Evolutionary conservation across 345 rosid genomes (phyloP).

Genomic region (Euphorbia pulcherrima): DNA sequence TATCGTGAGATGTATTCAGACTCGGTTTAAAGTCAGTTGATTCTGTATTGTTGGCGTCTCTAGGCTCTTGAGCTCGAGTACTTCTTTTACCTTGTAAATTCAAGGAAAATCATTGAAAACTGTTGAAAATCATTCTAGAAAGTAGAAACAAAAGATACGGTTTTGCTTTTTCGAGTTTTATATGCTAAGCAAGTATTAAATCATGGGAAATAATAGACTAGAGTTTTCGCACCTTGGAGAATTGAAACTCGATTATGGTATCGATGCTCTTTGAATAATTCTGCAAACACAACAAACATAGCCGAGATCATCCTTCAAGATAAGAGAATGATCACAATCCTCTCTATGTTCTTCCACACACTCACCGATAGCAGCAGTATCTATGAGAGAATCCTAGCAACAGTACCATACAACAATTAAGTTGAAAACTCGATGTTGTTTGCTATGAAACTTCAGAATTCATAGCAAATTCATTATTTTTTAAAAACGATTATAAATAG

Average conservation of each 20-base stretch:
- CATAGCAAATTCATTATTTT: not conserved
- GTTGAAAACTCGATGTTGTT: not conserved
- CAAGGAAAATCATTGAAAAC: too few relatives aligned
- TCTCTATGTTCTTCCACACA: constrained; percentile 41
- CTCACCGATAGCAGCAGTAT: constrained; percentile 38
- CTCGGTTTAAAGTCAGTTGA: constrained; percentile 22
- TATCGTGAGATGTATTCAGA: constrained; percentile 43
- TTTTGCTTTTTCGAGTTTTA: too few relatives aligned
- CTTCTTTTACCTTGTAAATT: too few relatives aligned
- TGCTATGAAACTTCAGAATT: not conserved
- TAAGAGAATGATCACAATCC: constrained; percentile 69
- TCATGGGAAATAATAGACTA: constrained; percentile 31
- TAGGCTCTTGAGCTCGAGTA: constrained; percentile 47
- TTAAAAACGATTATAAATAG: too few relatives aligned
- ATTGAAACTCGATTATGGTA: constrained; percentile 63
- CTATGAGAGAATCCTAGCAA: constrained; percentile 21
- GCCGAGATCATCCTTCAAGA: constrained; percentile 83
- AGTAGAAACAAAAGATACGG: too few relatives aligned
- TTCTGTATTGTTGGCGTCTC: constrained; percentile 41
- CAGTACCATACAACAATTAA: too few relatives aligned
- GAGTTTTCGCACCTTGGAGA: not conserved
- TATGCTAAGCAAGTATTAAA: too few relatives aligned
- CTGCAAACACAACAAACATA: constrained; percentile 89
- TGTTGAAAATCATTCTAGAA: too few relatives aligned
- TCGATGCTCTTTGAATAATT: constrained; percentile 62